phyloP scores from a whole-genome alignment of 257 asterid genomes.

The Anisodus acutangulus region DNA sequence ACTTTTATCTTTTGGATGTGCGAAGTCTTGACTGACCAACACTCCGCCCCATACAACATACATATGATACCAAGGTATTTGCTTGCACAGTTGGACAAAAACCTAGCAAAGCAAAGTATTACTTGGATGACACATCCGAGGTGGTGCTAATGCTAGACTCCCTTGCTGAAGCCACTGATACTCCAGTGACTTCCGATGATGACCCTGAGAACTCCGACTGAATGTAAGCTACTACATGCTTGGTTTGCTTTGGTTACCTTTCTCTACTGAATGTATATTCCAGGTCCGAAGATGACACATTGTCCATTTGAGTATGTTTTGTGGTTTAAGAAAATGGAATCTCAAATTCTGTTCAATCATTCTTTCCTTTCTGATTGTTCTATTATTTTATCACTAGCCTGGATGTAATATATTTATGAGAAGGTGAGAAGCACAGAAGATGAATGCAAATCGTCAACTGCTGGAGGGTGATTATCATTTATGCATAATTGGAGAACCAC shows the following conservation, averaged over 20 bases:
- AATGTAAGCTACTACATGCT: constrained; percentile 37
- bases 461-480: not conserved
- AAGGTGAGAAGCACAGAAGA: constrained; percentile 16
- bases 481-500: not conserved
- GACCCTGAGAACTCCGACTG: constrained; percentile 53
- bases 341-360: constrained; percentile 31
- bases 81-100: constrained; percentile 91
- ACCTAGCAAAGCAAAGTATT: constrained; percentile 89
- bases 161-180: constrained; percentile 73
- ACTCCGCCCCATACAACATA: too few relatives aligned
- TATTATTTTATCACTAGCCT: constrained; percentile 40
- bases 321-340: constrained; percentile 44
- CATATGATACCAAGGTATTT: constrained; percentile 68
- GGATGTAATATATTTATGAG: constrained; percentile 30
- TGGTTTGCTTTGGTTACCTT: constrained; percentile 42
- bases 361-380: constrained; percentile 35
- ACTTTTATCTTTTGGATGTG: too few relatives aligned
- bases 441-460: not conserved
- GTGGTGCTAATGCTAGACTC: constrained; percentile 78
- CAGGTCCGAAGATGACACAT: constrained; percentile 41
- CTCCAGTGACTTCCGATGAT: constrained; percentile 68
- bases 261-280: constrained; percentile 36
- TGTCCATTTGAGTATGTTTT: constrained; percentile 44
- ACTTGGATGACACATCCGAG: constrained; percentile 80
- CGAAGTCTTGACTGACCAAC: too few relatives aligned